Percentiles rank a stretch among this genome's conserved stretches.
These are phyloP conservation scores for Gonapodya prolifera DNA, from an alignment of 192 early-diverging fungal species.

Conservation along the genomic window DNA sequence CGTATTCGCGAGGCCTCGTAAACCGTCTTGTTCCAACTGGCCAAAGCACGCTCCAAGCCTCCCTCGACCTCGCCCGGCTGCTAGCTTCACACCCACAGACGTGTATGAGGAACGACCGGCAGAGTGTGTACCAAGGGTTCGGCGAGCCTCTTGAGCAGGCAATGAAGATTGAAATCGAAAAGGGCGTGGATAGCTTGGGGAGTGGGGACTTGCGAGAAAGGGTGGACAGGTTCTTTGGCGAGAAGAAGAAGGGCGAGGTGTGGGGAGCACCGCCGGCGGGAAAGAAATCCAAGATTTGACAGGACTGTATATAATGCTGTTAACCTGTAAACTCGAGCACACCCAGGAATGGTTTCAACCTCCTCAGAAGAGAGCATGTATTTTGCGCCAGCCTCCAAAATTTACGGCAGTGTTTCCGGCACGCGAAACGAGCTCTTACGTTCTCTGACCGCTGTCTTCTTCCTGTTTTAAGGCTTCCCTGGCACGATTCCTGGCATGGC, in stretches of 20 bases:
- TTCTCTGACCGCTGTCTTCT: no score
- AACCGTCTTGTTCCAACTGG: slow-evolving; percentile 16
- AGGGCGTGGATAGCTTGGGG: slow-evolving; percentile 19
- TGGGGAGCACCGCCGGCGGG: no score
- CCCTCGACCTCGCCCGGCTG: slow-evolving; percentile 15
- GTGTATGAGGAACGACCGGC: slow-evolving; percentile 29
- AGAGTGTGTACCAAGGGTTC: slow-evolving; percentile 15
- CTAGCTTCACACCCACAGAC: slow-evolving; percentile 25
- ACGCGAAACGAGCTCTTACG: no score
- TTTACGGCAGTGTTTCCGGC: no score
- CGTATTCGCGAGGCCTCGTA: slow-evolving; percentile 18
- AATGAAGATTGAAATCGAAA: slow-evolving; percentile 22
- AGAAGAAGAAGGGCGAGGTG: slow-evolving; percentile 7
- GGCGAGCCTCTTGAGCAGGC: slow-evolving; percentile 18
- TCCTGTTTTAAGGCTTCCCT: no score
- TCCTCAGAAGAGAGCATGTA: no score
- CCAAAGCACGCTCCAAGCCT: slow-evolving; percentile 18
- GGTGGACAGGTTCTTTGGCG: slow-evolving; percentile 4
- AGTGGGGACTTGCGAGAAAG: slow-evolving; percentile 15
- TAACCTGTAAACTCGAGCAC: no score
- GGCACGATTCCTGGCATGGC: no score
- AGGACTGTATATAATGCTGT: no score
- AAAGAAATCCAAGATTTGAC: no score
- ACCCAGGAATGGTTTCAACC: no score
- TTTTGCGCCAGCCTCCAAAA: no score